Conservation (phyloP, 2,329 filamentous ascomycete genomes). For the Trichoderma gracile region DNA sequence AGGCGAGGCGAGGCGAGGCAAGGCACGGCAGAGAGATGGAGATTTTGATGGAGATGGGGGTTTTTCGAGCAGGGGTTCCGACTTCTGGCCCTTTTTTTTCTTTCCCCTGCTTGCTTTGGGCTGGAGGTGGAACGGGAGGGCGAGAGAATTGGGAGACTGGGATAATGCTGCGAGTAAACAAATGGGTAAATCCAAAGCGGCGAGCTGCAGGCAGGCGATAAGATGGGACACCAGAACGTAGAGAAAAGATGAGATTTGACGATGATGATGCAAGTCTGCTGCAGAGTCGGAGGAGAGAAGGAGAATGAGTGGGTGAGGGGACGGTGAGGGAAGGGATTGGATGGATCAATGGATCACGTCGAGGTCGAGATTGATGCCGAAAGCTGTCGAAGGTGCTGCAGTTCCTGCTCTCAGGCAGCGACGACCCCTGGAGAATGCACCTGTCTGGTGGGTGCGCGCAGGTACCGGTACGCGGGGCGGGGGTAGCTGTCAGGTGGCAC, state of each 20-base stretch:
- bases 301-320: conserved; percentile 14
- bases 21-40: conserved; percentile 3
- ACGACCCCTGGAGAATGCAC: neutral
- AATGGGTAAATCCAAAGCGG: conserved; percentile 11
- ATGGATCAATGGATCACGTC: conserved; percentile 1
- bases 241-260: neutral
- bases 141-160: neutral
- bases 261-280: neutral
- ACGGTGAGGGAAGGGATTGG: conserved; percentile 20
- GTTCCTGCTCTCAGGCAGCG: conserved; percentile 19
- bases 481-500: conserved; percentile 2
- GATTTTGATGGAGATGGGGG: neutral
- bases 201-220: conserved; percentile 10
- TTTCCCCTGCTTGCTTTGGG: neutral
- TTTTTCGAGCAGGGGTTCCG: conserved; percentile 8
- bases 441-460: too few species aligned
- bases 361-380: conserved; percentile 9
- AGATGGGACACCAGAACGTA: neutral
- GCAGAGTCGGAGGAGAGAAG: neutral
- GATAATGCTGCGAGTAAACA: neutral
- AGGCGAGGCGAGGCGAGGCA: conserved; percentile 6
- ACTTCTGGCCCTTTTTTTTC: neutral
- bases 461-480: neutral
- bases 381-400: neutral
- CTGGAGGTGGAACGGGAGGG: neutral